Conservation (phyloP, 2,329 filamentous ascomycete species). For the Talaromyces sp. region DNA sequence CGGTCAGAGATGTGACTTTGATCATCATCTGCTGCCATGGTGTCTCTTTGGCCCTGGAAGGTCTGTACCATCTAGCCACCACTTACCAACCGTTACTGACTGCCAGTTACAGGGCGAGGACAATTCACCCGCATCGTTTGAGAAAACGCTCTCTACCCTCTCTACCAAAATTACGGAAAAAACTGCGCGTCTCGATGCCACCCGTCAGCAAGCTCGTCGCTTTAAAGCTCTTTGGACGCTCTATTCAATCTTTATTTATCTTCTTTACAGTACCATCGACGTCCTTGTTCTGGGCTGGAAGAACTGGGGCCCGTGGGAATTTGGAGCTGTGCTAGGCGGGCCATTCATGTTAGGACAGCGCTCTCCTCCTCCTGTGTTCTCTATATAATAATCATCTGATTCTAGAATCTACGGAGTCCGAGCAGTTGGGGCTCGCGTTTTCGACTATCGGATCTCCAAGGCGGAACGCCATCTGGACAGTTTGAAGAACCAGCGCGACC, state of each 20-base stretch:
- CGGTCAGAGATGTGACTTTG: not conserved
- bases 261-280: slow-evolving; percentile 76
- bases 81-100: slow-evolving; percentile 2
- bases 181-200: slow-evolving; percentile 65
- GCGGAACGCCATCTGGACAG: slow-evolving; percentile 65
- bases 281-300: slow-evolving; percentile 78
- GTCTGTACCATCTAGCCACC: slow-evolving; percentile 38
- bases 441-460: slow-evolving; percentile 71
- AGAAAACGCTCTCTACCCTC: slow-evolving; percentile 79
- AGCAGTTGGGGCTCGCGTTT: slow-evolving; percentile 61
- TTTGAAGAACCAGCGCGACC: slow-evolving; percentile 70
- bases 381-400: slow-evolving; percentile 14
- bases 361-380: not conserved
- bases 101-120: slow-evolving; percentile 57
- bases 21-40: slow-evolving; percentile 48
- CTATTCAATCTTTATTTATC: slow-evolving; percentile 84
- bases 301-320: slow-evolving; percentile 71
- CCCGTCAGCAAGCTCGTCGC: slow-evolving; percentile 67
- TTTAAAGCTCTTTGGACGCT: slow-evolving; percentile 82
- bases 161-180: slow-evolving; percentile 74
- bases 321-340: slow-evolving; percentile 68
- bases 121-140: slow-evolving; percentile 83
- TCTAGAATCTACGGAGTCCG: slow-evolving; percentile 73
- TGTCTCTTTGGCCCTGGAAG: slow-evolving; percentile 81
- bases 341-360: slow-evolving; percentile 58